Evolutionary conservation across 169 alveolate genomes (phyloP), one percentile per base, ranked within the genome.

Genomic region (Eimeria maxima): DNA sequence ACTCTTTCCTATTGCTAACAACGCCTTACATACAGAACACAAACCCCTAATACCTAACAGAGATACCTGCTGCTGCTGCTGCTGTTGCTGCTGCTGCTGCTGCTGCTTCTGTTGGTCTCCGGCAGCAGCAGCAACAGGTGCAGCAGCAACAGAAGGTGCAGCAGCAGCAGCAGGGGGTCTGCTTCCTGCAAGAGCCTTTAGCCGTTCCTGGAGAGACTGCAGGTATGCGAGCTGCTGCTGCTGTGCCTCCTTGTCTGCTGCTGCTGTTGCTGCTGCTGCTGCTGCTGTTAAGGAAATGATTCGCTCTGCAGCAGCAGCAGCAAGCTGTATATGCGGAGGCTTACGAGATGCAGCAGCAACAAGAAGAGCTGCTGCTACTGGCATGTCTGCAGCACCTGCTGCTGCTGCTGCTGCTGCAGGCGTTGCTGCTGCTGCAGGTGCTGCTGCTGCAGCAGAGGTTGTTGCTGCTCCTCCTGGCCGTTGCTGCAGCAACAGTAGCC

Each of bases 401-500:
- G 60, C 60, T 53, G 60, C 13, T 8, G 60, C 6, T 53, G 60
- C 60, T 53, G 60, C 60, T 53, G 60, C 60, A 8, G 78, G 13
- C 16, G 78, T 11, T 67, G 78, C 20, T n/a, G 27, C 78, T 67
- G 78, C 20, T 67, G 38, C 78, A 6, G 78, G 6, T 67, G 27
- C 16, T 10, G 78, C 8, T 67, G 78, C 78, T 67, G 27, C 78
- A 6, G 27, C 27, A 10, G 44, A 8, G 6, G 78, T 27, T 10
- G 78, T 6, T 6, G 27, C 38, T 67, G 7, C 78, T 67, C 6
- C 78, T 67, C 10, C 29, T 11, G 38, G 78, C 38, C 16, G 78
- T 8, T 67, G 78, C 78, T 67, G 78, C 78, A 67, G 60, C 60
- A 53, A 16, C 78, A 67, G 78, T 22, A n/a, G 78, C 78, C 78